Evolutionary conservation across 2,329 filamentous ascomycete genomes (phyloP), one percentile per base, ranked within the genome.

Genomic region (Berkeleyomyces rouxiae): DNA sequence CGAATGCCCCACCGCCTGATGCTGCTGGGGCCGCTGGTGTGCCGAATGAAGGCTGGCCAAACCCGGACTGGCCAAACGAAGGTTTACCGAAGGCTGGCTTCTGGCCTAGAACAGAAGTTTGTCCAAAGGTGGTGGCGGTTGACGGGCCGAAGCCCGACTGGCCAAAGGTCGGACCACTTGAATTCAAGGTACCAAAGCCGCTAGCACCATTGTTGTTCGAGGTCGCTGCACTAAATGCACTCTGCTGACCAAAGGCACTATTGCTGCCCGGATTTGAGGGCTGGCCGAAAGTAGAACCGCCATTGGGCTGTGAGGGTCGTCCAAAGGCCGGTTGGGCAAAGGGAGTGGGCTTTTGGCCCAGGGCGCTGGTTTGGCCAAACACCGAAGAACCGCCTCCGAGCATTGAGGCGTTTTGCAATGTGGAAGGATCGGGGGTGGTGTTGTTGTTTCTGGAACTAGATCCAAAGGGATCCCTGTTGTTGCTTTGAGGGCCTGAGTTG

Each of bases 391-490:
- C 43, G 7, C 62, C 59, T 7, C 46, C 47, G n/a, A 57, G 58
- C 42, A 46, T 63, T 39, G 43, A 37, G 13, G 58, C 11, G n/a
- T 36, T 47, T 37, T 67, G 42, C 4, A 69, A 58, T 1, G 66
- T 58, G 23, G 65, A 61, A 5, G 51, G 2, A 13, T 11, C 31
- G n/a, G 59, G 9, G 46, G 6, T 43, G 11, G 13, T 42, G 40
- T 16, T 59, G 68, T 44, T 39, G 69, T n/a, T 46, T 10, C n/a
- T 46, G 10, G 10, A 46, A 11, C 43, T 49, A 11, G 69, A 59
- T 23, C 72, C 74, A 67, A 82, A 82, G 1, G 79, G 72, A 68
- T 73, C 78, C 68, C 66, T 65, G 67, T 72, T 58, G 61, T 66
- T 63, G 23, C 23, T 31, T 31, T 23, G 71, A 69, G 65, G 81